Percentiles rank a stretch among this genome's conserved stretches.
Conservation (phyloP, 192 early-diverging fungal genomes). For the Irineochytrium annulatum region DNA sequence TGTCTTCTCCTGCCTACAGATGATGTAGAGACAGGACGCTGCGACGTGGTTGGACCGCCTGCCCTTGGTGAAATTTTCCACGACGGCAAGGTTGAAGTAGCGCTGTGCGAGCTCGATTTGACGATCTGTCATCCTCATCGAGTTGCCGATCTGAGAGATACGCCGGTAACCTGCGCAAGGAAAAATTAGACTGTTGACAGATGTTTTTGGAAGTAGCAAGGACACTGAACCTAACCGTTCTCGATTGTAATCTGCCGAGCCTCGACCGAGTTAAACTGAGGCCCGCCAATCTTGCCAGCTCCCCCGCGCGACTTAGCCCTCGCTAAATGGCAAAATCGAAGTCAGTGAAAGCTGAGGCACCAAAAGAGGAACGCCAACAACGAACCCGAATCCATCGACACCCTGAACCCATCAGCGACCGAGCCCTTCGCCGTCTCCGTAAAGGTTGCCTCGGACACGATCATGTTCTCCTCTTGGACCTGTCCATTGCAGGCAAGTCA, state of each 20-base stretch:
- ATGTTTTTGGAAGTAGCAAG: not conserved
- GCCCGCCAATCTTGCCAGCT: slow-evolving; percentile 4
- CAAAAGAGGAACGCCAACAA: not conserved
- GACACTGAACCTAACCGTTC: slow-evolving; percentile 20
- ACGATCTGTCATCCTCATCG: slow-evolving; percentile 66
- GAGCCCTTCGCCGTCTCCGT: slow-evolving; percentile 81
- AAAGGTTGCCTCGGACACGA: slow-evolving; percentile 90
- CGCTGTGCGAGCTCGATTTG: slow-evolving; percentile 79
- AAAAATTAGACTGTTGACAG: slow-evolving; percentile 6
- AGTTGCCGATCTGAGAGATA: slow-evolving; percentile 69
- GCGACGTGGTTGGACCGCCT: slow-evolving; percentile 71
- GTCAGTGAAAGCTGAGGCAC: not conserved
- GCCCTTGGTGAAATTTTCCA: slow-evolving; percentile 72
- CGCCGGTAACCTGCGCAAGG: slow-evolving; percentile 53
- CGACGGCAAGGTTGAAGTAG: slow-evolving; percentile 79
- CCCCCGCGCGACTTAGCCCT: slow-evolving; percentile 19
- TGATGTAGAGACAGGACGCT: slow-evolving; percentile 88
- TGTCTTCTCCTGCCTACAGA: slow-evolving; percentile 70
- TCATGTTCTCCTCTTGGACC: slow-evolving; percentile 90
- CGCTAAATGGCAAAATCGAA: slow-evolving; percentile 2
- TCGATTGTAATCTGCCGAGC: slow-evolving; percentile 41
- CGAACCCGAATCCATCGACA: slow-evolving; percentile 9
- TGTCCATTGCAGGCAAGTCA: slow-evolving; percentile 23
- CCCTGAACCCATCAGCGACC: slow-evolving; percentile 55
- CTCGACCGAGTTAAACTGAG: slow-evolving; percentile 11